Conservation (phyloP, 148 eudicot species). For the Pouteria glomerata region DNA sequence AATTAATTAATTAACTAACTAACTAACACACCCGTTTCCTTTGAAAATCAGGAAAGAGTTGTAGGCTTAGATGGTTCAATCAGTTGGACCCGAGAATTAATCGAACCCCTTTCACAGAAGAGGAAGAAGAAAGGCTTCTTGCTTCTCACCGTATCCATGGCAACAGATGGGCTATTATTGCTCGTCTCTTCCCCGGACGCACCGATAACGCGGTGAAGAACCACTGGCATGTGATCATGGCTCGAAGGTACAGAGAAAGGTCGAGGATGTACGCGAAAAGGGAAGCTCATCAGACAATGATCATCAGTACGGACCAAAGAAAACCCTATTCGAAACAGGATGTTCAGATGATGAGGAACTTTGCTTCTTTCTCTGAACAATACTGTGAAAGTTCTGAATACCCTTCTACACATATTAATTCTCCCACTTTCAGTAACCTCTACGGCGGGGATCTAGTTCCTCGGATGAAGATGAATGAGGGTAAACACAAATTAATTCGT, state of each 20-base stretch:
- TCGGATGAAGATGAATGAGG: slow-evolving; percentile 11
- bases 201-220: slow-evolving; percentile 71
- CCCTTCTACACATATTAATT: background rate
- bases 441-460: background rate
- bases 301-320: too few relatives aligned
- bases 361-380: background rate
- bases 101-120: slow-evolving; percentile 56
- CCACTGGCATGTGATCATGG: slow-evolving; percentile 74
- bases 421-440: background rate
- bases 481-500: slow-evolving; percentile 5
- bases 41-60: slow-evolving; percentile 57
- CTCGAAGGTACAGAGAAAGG: slow-evolving; percentile 45
- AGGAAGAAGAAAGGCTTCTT: slow-evolving; percentile 55
- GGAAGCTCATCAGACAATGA: background rate
- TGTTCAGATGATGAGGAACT: background rate
- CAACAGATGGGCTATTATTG: slow-evolving; percentile 61
- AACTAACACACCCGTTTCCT: too few relatives aligned
- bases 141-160: slow-evolving; percentile 55
- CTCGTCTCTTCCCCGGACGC: slow-evolving; percentile 54
- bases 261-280: slow-evolving; percentile 27
- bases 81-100: slow-evolving; percentile 64
- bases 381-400: background rate
- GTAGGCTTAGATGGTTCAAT: slow-evolving; percentile 71
- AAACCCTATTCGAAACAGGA: background rate
- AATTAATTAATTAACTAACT: too few relatives aligned